Base-by-base conservation (phyloP, 176 grass and related monocot species). In the Oryza meyeriana region DNA sequence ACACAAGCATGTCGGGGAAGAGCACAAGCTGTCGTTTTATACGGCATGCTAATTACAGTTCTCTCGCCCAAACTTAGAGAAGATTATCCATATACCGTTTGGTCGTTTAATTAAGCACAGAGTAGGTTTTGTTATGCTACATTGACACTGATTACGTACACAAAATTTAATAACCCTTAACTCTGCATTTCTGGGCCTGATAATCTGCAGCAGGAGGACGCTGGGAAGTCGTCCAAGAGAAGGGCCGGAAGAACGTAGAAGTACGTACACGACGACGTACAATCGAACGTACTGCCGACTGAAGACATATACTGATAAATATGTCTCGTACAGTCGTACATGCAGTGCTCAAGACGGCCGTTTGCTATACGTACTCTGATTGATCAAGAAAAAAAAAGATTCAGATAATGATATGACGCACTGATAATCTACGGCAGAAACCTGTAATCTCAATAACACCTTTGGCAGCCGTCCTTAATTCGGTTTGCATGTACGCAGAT, bases 201-300 rank as follows among this genome's bases (percentile, higher is more conserved):
- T 66, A 32, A 1, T 48, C 16, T 30, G 58, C 64, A 42, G 74
- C 55, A 79, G 45, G 32, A 65, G 25, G 76, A 52, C 7, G 6
- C 39, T 11, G 83, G 66, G 0, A 85, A 79, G 25, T 86, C 85
- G 2, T 35, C 85, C 63, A 87, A 69, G 48, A 61, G 12, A 44
- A 68, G 63, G 71, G 85, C 63, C 0, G 47, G 28, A 26, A 81
- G 38, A 50, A 76, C 81, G 63, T 73, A 84, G 25, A 42, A 31
- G 10, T 59, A 59, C 55, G 52, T 57, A 11, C 47, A 20, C 44
- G 44, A 16, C 13, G 2, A 47, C 44, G 12, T 47, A 47, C 45
- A 18, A 14, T 48, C 47, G 50, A 22, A 55, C 14, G 44, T 17
- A 13, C 44, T 17, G 44, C 44, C 0, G 18, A 5, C 18, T 20